Conservation (phyloP, 225 moss, liverwort and hornwort genomes). For the Climacium dendroides region DNA sequence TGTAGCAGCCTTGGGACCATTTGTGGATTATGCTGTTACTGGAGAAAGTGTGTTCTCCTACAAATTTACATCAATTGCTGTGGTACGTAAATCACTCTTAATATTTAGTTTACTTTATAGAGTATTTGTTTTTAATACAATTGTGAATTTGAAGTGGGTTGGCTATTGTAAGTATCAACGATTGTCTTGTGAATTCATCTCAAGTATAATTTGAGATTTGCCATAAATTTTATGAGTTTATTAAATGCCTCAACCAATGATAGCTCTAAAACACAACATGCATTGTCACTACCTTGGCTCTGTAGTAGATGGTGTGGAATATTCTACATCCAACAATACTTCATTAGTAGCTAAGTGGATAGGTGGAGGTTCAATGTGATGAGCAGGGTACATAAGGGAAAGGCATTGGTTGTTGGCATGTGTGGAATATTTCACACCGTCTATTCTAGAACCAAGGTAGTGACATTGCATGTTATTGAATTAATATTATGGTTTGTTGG, state of each 20-base stretch:
- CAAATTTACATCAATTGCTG: conserved; percentile 31
- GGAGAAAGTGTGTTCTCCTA: conserved; percentile 28
- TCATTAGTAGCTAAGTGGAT: too few relatives aligned
- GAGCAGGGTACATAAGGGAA: too few relatives aligned
- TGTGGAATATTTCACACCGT: too few relatives aligned
- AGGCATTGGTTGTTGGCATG: too few relatives aligned
- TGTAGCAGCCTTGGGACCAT: conserved; percentile 43
- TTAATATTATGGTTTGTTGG: background rate
- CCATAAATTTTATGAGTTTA: background rate
- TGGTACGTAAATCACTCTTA: conserved; percentile 20
- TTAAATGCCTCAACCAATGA: too few relatives aligned
- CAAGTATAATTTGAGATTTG: background rate
- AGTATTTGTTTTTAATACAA: background rate
- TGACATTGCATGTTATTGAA: too few relatives aligned
- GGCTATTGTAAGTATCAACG: background rate
- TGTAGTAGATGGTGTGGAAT: too few relatives aligned
- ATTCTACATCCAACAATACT: too few relatives aligned
- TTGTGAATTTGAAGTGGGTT: background rate
- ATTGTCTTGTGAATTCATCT: background rate
- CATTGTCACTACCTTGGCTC: too few relatives aligned
- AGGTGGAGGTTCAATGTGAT: too few relatives aligned
- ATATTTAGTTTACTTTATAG: background rate
- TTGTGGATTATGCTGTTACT: conserved; percentile 48
- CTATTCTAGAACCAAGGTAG: too few relatives aligned
- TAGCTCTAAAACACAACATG: too few relatives aligned